Conservation (phyloP, 2,329 filamentous ascomycete species). For the Monilinia aucupariae region DNA sequence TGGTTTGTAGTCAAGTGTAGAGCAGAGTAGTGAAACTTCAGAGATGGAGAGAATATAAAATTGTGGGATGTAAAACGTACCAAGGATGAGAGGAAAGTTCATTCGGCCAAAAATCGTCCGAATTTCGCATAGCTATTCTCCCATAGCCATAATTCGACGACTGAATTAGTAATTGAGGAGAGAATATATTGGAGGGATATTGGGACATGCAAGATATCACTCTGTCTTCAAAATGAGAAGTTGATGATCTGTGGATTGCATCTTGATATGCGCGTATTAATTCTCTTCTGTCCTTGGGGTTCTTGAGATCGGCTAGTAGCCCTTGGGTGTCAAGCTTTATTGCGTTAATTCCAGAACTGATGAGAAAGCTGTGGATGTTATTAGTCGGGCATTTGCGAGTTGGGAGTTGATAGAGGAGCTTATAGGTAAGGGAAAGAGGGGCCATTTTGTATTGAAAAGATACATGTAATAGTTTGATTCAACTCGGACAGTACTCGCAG, state of each 20-base stretch:
- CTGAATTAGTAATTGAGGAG: conserved; percentile 15
- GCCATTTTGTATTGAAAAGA: neutral
- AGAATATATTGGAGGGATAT: conserved; percentile 18
- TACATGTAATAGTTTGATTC: no score
- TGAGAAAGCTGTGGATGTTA: conserved; percentile 15
- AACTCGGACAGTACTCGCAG: no score
- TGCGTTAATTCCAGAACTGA: conserved; percentile 16
- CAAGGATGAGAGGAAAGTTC: conserved; percentile 19
- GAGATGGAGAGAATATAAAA: no score
- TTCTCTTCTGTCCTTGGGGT: neutral
- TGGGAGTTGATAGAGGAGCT: neutral
- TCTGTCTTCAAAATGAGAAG: conserved; percentile 17
- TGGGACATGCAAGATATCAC: conserved; percentile 24
- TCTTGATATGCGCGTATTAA: conserved; percentile 18
- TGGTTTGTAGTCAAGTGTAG: neutral
- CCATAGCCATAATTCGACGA: neutral
- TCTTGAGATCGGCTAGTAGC: conserved; percentile 15
- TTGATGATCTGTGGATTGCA: conserved; percentile 13
- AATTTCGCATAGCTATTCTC: conserved; percentile 19
- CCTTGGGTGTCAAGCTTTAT: conserved; percentile 22
- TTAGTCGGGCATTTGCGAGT: neutral
- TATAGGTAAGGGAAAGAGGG: neutral
- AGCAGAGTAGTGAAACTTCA: no score
- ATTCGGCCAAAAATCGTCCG: conserved; percentile 22
- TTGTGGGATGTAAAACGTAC: neutral